Percentiles rank a stretch among this genome's conserved stretches.
Conservation (phyloP, 805 yeast species). For the Lipomyces starkeyi region DNA sequence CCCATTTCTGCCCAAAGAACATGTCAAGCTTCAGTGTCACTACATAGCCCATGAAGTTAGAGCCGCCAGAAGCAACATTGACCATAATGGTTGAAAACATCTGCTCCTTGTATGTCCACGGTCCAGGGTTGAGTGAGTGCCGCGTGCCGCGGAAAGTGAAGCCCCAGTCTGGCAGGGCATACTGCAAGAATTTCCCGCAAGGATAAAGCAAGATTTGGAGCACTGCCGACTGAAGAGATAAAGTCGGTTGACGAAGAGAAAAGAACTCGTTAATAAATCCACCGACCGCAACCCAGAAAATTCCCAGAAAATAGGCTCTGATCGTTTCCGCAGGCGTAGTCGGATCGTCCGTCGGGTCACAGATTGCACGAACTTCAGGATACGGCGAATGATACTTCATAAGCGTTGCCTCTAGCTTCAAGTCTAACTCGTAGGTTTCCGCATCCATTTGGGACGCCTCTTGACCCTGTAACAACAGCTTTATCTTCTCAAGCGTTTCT, state of each 20-base stretch:
- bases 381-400: constrained; percentile 50
- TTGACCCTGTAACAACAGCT: constrained; percentile 43
- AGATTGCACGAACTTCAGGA: constrained; percentile 71
- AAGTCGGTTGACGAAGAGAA: constrained; percentile 61
- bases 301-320: constrained; percentile 58
- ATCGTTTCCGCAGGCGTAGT: constrained; percentile 55
- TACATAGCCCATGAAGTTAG: constrained; percentile 55
- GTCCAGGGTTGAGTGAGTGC: constrained; percentile 60
- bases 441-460: constrained; percentile 33
- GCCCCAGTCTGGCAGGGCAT: constrained; percentile 28
- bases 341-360: constrained; percentile 61
- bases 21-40: constrained; percentile 29
- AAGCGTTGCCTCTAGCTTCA: constrained; percentile 44
- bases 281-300: constrained; percentile 61
- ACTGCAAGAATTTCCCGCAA: constrained; percentile 52
- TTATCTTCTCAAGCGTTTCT: constrained; percentile 48
- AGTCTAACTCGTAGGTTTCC: constrained; percentile 28
- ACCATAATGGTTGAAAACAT: constrained; percentile 58
- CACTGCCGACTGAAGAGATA: constrained; percentile 62
- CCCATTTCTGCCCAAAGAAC: constrained; percentile 41
- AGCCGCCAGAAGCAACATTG: constrained; percentile 16
- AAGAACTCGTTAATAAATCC: constrained; percentile 65
- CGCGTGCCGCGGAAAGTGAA: constrained; percentile 45
- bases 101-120: constrained; percentile 65
- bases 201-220: constrained; percentile 72